These are phyloP conservation scores for Amanita rubescens DNA, from an alignment of 768 basidiomycete species.

Conservation along the genomic window DNA sequence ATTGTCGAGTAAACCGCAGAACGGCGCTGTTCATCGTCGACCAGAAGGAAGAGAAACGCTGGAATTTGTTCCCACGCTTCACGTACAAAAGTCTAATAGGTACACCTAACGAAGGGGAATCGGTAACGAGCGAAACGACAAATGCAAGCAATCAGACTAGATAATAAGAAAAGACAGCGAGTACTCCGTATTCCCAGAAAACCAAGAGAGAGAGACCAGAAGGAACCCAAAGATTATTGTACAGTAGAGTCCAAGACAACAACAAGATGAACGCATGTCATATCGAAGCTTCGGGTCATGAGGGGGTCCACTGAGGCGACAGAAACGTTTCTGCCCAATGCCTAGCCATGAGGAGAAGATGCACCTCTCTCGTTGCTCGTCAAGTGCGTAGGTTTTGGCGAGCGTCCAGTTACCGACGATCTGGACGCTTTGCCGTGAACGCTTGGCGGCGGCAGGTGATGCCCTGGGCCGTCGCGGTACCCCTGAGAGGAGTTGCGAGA, in stretches of 20 bases:
- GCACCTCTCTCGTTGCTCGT: conserved; percentile 5
- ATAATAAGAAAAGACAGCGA: background rate
- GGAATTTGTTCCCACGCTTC: background rate
- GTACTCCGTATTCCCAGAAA: conserved; percentile 3
- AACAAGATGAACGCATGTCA: background rate
- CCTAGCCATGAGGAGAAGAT: conserved; percentile 8
- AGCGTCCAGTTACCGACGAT: conserved; percentile 1
- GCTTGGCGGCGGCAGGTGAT: conserved; percentile 13
- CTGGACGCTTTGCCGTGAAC: conserved; percentile 15
- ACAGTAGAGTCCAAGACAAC: conserved; percentile 6
- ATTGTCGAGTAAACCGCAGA: conserved; percentile 26
- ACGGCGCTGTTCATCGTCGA: conserved; percentile 14
- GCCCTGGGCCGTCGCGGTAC: conserved; percentile 23
- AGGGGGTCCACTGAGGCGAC: conserved; percentile 12
- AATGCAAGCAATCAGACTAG: background rate
- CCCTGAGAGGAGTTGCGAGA: conserved; percentile 20
- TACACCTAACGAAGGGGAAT: conserved; percentile 3
- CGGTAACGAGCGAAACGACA: background rate
- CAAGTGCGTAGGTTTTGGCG: background rate
- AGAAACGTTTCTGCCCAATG: conserved; percentile 26
- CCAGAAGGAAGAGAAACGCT: background rate
- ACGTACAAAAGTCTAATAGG: background rate
- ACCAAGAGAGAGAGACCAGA: conserved; percentile 4
- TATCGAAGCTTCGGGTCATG: background rate
- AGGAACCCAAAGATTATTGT: conserved; percentile 1